A percentile compares a stretch with the other conserved stretches of the same genome.
These are phyloP conservation scores for Oenanthe javanica DNA, from an alignment of 140 eudicot species.

Conservation along the genomic window DNA sequence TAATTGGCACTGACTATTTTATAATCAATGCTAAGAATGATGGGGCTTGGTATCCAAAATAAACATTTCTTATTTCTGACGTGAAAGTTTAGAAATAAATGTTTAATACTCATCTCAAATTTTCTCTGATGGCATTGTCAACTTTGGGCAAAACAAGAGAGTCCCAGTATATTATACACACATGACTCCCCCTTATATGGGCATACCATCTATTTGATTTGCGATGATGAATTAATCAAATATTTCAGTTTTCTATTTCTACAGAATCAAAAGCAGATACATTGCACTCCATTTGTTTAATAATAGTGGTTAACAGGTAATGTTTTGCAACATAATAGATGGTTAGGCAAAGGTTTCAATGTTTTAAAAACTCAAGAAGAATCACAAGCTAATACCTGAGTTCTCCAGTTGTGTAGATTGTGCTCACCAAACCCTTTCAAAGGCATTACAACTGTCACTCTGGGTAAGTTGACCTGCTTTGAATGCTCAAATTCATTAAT, in stretches of 20 bases:
- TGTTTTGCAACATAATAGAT: background rate
- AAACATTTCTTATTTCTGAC: no score
- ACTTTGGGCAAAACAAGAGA: background rate
- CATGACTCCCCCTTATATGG: background rate
- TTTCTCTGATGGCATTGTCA: background rate
- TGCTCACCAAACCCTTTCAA: conserved; percentile 98
- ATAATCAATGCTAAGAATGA: background rate
- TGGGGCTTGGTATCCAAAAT: background rate
- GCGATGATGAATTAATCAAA: no score
- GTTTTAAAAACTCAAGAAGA: background rate
- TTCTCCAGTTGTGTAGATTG: conserved; percentile 95
- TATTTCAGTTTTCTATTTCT: background rate
- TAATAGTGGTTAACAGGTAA: background rate
- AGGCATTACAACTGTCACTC: conserved; percentile 98
- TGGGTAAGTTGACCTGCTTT: conserved; percentile 71
- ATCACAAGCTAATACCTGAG: conserved; percentile 48
- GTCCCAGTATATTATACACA: background rate
- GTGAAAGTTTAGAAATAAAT: background rate
- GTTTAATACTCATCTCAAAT: background rate
- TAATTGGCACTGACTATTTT: background rate
- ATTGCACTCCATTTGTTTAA: background rate
- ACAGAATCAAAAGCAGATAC: background rate
- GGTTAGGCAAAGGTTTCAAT: background rate
- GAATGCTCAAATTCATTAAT: conserved; percentile 83
- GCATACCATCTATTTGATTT: background rate